Base-by-base conservation (phyloP, 768 basidiomycete genomes). In the Leucogyrophana mollusca region DNA sequence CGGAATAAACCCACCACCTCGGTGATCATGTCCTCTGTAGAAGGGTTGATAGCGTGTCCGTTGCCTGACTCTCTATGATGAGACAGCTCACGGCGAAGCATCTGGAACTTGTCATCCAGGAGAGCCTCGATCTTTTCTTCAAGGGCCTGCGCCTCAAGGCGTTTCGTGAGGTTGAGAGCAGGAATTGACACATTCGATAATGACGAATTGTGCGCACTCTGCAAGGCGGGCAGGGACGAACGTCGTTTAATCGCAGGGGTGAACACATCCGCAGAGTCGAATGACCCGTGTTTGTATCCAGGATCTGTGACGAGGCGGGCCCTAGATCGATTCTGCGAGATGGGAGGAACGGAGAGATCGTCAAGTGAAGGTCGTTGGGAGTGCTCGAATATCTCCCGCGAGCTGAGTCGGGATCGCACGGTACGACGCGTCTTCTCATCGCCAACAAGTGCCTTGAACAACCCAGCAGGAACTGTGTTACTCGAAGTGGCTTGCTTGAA, bases 401-500 rank as follows among this genome's bases (percentile, higher is more conserved):
- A 90, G 60, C 79, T 73, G 47, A 90, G 74, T 30, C 88, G 76
- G 17, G 90, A 90, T 38, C 87, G 84, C n/a, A 88, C 86, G 36
- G 72, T 73, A 36, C 80, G 73, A 46, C 87, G 78, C 2, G 84
- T 83, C 35, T 83, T 75, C 51, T 87, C 87, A 36, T 90, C 87
- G 16, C 58, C 59, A 21, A 77, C 82, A 40, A 90, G 72, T 9
- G 87, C 86, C 68, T 91, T 91, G 77, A 93, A 93, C 46, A 92
- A 58, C 2, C 88, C 88, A 25, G 90, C 90, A 16, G 90, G 90
- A 8, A 91, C 84, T 5, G 87, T 92, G 56, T 88, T 90, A 25
- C 72, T 80, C 13, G 77, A 76, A 10, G 74, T 64, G 14, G 81
- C 74, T 47, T 80, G 80, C 57, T 73, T 81, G 71, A 90, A 93